Conservation (phyloP, 345 rosid genomes). For the Ailanthus altissimus region DNA sequence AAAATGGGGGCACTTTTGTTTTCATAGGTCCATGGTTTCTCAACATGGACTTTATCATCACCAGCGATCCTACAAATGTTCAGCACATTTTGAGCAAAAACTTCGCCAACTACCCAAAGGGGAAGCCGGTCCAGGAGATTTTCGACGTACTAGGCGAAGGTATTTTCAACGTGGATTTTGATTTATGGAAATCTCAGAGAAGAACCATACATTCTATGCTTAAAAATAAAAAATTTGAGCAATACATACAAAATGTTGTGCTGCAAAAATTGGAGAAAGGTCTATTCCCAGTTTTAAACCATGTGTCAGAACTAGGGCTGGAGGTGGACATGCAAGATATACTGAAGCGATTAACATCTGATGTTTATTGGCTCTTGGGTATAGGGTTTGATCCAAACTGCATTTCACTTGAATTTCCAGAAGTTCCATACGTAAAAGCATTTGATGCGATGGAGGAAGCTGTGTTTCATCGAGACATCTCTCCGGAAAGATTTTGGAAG, state of each 20-base stretch:
- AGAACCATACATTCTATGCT: constrained; percentile 10
- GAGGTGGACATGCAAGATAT: constrained; percentile 33
- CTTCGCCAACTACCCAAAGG: constrained; percentile 21
- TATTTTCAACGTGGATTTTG: neutral
- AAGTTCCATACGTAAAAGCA: neutral
- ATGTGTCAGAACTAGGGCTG: neutral
- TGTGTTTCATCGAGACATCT: no score
- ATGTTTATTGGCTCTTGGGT: no score
- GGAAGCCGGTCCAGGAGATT: no score
- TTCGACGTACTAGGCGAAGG: no score
- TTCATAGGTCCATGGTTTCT: constrained; percentile 30
- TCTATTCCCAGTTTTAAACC: constrained; percentile 14
- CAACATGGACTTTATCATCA: constrained; percentile 17
- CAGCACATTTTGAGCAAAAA: constrained; percentile 20
- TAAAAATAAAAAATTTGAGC: constrained; percentile 10
- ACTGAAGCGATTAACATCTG: constrained; percentile 26
- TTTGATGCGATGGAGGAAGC: no score
- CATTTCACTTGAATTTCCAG: constrained; percentile 21
- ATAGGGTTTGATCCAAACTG: neutral
- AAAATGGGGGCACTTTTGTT: constrained; percentile 19
- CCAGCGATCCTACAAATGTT: constrained; percentile 19
- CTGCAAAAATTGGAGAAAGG: constrained; percentile 11
- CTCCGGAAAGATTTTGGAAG: neutral
- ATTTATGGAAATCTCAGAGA: constrained; percentile 22
- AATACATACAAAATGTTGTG: neutral